A percentile compares a stretch with the other conserved stretches of the same genome.
Evolutionary conservation across 1,139 yeast genomes (phyloP).

Genomic region (Schizosaccharomyces versatilis): DNA sequence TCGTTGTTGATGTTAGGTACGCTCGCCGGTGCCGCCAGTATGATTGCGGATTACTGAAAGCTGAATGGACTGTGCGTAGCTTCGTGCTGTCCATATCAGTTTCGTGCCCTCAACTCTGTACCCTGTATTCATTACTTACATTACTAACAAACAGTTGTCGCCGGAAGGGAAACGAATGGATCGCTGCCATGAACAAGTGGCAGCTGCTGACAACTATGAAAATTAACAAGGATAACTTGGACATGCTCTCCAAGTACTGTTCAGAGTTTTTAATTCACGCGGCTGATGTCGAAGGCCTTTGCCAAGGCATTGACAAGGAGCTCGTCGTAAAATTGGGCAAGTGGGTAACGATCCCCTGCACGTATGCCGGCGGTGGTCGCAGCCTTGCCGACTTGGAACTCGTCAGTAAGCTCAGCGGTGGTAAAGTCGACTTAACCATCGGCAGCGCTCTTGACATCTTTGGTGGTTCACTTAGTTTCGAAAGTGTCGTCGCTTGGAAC

Average conservation of each 20-base stretch:
- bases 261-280: slow-evolving; percentile 83
- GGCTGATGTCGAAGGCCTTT: slow-evolving; percentile 93
- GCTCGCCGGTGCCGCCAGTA: background rate
- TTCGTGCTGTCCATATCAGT: no score
- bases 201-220: slow-evolving; percentile 57
- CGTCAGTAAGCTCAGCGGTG: slow-evolving; percentile 46
- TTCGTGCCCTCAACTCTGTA: background rate
- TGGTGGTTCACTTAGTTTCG: slow-evolving; percentile 37
- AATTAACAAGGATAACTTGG: slow-evolving; percentile 33
- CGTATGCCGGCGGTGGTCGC: slow-evolving; percentile 94
- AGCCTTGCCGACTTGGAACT: slow-evolving; percentile 40
- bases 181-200: slow-evolving; percentile 94
- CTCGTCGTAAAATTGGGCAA: slow-evolving; percentile 49
- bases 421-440: slow-evolving; percentile 71
- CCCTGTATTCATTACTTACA: slow-evolving; percentile 49
- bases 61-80: background rate
- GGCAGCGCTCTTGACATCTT: slow-evolving; percentile 88
- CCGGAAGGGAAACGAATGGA: slow-evolving; percentile 36
- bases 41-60: background rate
- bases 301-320: slow-evolving; percentile 71
- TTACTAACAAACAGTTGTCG: slow-evolving; percentile 43
- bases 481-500: slow-evolving; percentile 2
- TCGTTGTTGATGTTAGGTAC: slow-evolving; percentile 12
- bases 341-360: slow-evolving; percentile 57
- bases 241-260: slow-evolving; percentile 38